phyloP scores from a whole-genome alignment of 768 basidiomycete genomes.

The Tylopilus plumbeoviolaceoides region DNA sequence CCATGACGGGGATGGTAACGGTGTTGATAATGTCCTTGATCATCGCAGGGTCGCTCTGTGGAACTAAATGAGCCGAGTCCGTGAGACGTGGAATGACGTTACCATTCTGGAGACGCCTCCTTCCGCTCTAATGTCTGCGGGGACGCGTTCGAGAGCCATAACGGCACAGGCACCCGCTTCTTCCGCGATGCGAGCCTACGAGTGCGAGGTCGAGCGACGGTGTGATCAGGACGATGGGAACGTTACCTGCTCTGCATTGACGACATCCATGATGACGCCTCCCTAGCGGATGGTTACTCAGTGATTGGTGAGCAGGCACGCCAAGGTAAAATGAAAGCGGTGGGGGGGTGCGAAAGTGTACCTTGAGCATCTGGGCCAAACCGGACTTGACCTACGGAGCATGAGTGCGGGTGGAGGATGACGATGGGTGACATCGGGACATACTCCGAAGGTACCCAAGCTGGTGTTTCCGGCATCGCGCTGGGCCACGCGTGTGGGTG shows the following conservation, averaged over 20 bases:
- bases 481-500: constrained; percentile 50
- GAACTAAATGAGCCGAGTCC: background rate
- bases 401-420: background rate
- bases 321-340: background rate
- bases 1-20: constrained; percentile 97
- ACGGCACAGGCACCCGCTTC: constrained; percentile 97
- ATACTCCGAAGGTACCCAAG: constrained; percentile 69
- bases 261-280: constrained; percentile 94
- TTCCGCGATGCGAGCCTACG: constrained; percentile 90
- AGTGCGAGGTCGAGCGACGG: background rate
- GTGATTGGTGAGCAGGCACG: background rate
- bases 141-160: constrained; percentile 94
- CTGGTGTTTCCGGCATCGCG: constrained; percentile 53
- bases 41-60: constrained; percentile 87
- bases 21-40: constrained; percentile 95
- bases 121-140: constrained; percentile 87
- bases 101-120: constrained; percentile 98
- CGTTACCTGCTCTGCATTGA: constrained; percentile 64
- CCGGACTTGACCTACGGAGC: constrained; percentile 78
- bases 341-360: constrained; percentile 30
- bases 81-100: constrained; percentile 22
- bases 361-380: constrained; percentile 96
- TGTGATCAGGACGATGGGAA: background rate
- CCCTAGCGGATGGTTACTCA: constrained; percentile 40
- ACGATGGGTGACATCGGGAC: constrained; percentile 16